Evolutionary conservation across 1,139 yeast genomes (phyloP), one percentile per base, ranked within the genome.

Genomic region (Scheffersomyces insectosa): DNA sequence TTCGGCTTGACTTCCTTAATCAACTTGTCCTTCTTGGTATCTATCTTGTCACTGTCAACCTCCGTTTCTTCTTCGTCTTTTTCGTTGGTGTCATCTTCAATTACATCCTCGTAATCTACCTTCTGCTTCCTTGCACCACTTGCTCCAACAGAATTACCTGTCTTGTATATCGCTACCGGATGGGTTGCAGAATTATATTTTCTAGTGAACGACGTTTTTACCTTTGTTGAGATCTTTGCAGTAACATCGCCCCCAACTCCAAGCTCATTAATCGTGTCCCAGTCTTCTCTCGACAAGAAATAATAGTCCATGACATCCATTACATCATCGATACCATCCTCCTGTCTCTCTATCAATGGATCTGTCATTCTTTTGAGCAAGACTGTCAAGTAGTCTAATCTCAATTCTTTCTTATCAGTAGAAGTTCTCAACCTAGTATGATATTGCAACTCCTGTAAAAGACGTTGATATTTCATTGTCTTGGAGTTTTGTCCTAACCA

Each of bases 401-500:
- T 76, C 49, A 95, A 75, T 55, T 88, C 95, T 31, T 68, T 65
- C 51, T 85, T 83, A 55, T 88, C 86, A 0, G 96, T 86, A 11
- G 88, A 83, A 0, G 96, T 86, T 50, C 82, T 76, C 45, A 90
- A 74, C 39, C 96, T 78, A 11, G 96, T 82, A 59, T 91, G 97
- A 53, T 95, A 86, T 49, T 90, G 96, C 40, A 95, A 57, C 58
- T 90, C 98, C 53, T 91, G 97, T 37, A 95, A 70, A 48, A 88
- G 63, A 47, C 99, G 76, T 48, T 75, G 80, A 59, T 80, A 88
- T 65, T 93, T 93, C 69, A 85, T 82, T 29, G 80, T 74, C 65
- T 89, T 90, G 14, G 97, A 90, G 58, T 88, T 87, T 61, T 91
- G 93, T 1, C 99, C 99, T 47, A 95, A 72, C 88, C 95, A 90